Evolutionary conservation across 371 early-diverging fungal species (phyloP).

Genomic region (Lichtheimia ornata): DNA sequence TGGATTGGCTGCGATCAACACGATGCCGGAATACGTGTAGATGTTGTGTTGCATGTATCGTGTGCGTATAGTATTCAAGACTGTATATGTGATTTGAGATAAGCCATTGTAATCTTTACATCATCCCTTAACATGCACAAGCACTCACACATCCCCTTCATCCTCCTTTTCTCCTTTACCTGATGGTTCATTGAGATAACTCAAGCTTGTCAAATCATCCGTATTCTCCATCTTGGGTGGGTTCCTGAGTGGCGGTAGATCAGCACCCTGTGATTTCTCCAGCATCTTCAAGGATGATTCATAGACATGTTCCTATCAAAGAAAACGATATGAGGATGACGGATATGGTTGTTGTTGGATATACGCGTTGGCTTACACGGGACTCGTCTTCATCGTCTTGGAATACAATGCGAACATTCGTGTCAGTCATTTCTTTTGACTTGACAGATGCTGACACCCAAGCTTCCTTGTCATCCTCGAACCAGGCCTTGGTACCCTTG

Average conservation of each 20-base stretch:
- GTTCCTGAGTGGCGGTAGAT: conserved; percentile 87
- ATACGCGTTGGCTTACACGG: conserved; percentile 34
- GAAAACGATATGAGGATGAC: too few species aligned
- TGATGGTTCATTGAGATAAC: conserved; percentile 89
- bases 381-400: conserved; percentile 66
- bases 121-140: neutral
- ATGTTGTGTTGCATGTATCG: conserved; percentile 90
- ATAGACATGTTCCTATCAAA: conserved; percentile 5
- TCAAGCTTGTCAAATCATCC: conserved; percentile 90
- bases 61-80: conserved; percentile 86
- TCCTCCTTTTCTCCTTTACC: conserved; percentile 48
- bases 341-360: too few species aligned
- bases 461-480: conserved; percentile 77
- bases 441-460: conserved; percentile 78
- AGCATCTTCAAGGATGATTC: conserved; percentile 72
- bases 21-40: conserved; percentile 99
- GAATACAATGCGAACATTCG: conserved; percentile 62
- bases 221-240: conserved; percentile 86
- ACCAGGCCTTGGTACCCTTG: conserved; percentile 85
- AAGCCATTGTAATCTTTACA: too few species aligned
- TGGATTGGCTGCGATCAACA: conserved; percentile 98
- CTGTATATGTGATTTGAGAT: conserved; percentile 26
- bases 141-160: neutral
- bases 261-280: conserved; percentile 61
- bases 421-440: conserved; percentile 58